Evolutionary conservation across 2,329 filamentous ascomycete species (phyloP), one percentile per base, ranked within the genome.

Genomic region (Colletotrichum phormii): DNA sequence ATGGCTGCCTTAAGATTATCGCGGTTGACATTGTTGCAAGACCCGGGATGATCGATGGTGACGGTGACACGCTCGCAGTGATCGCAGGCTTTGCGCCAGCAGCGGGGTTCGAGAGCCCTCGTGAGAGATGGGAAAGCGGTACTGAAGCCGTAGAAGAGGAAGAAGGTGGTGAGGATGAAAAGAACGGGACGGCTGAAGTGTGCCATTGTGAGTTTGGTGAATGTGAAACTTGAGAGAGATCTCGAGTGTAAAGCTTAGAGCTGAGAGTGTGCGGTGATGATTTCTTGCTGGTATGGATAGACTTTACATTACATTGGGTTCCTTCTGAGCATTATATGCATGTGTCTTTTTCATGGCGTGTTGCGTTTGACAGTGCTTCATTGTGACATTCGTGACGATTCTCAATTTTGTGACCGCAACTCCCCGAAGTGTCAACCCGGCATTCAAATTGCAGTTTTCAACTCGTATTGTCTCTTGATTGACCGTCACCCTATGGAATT

Each of bases 1-100:
- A 67, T 60, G 26, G 64, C 64, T 12, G 55, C 37, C n/a, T 67
- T 67, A 42, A 67, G 55, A 26, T 60, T 33, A 37, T 67, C 55
- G 15, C 64, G 64, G 42, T 67, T 67, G 22, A 67, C 64, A 8
- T 33, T 37, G 42, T 67, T 35, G 64, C 64, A 67, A 37, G 35
- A 37, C n/a, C 64, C 64, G 1, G 64, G 37, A 13, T 67, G 64
- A 29, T 67, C 64, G 9, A 67, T 37, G 29, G 64, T 61, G 7
- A 61, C 64, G 1, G 64, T 67, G 54, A 55, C 59, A 3, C 64
- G 55, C 37, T 61, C 64, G 55, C 64, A 67, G 37, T 67, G 26
- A 13, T 61, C 37, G 64, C 64, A 67, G 12, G 12, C 42, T 22
- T 60, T 67, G 33, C 35, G 33, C 55, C 64, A 67, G 55, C 64